A percentile compares a stretch with the other conserved stretches of the same genome.
These are phyloP conservation scores for Blastomyces emzantsi DNA, from an alignment of 2,329 filamentous ascomycete species.

Conservation along the genomic window DNA sequence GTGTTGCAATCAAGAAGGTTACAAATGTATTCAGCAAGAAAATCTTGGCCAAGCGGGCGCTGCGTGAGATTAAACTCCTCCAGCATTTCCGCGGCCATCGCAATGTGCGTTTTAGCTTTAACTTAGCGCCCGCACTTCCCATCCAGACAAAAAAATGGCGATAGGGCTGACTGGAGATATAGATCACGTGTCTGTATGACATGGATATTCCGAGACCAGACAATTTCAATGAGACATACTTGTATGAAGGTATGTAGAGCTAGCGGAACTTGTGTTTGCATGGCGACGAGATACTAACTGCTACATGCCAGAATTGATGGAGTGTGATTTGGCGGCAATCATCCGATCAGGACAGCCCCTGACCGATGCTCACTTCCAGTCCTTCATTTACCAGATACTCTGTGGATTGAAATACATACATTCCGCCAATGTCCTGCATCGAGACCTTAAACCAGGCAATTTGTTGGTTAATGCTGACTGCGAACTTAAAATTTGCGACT, in stretches of 20 bases:
- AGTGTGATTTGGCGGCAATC: conserved; percentile 95
- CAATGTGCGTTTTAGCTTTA: conserved; percentile 52
- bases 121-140: conserved; percentile 3
- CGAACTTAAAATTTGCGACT: conserved; percentile 98
- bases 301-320: conserved; percentile 73
- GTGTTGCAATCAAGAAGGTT: conserved; percentile 98
- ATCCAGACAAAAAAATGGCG: not conserved
- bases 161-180: conserved; percentile 30
- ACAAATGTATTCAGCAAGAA: conserved; percentile 99
- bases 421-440: conserved; percentile 93
- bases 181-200: conserved; percentile 99
- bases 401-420: conserved; percentile 99
- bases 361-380: conserved; percentile 98
- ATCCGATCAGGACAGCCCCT: conserved; percentile 94
- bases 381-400: conserved; percentile 99
- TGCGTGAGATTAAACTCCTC: conserved; percentile 96
- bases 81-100: conserved; percentile 93
- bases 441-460: conserved; percentile 95
- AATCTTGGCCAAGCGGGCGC: conserved; percentile 93
- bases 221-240: conserved; percentile 98
- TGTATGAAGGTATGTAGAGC: conserved; percentile 76
- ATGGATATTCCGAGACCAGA: conserved; percentile 98
- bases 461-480: conserved; percentile 97
- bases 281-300: conserved; percentile 15
- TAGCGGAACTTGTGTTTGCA: not conserved